phyloP scores from a whole-genome alignment of 768 basidiomycete species.

The Tremella yokohamensis region DNA sequence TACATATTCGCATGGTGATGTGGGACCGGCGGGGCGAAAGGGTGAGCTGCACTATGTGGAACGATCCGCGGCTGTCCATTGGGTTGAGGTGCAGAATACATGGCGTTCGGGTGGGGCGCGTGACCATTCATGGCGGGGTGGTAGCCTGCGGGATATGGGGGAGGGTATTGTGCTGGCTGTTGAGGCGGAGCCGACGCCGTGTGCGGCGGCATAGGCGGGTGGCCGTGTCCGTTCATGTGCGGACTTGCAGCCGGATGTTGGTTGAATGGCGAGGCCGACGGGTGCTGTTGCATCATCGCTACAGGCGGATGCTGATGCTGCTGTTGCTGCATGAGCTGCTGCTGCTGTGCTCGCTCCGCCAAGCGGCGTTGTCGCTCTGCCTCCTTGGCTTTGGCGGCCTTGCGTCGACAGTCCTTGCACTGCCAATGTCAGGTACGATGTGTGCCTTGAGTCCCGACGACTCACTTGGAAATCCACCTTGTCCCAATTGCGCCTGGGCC shows the following conservation, averaged over 20 bases:
- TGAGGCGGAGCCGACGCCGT: too few species aligned
- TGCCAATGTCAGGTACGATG: constrained; percentile 4
- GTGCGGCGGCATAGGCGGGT: too few species aligned
- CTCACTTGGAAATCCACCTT: constrained; percentile 64
- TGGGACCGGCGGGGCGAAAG: background rate
- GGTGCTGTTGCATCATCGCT: too few species aligned
- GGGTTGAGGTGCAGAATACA: too few species aligned
- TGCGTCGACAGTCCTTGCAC: constrained; percentile 40
- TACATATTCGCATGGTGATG: background rate
- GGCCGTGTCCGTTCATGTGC: too few species aligned
- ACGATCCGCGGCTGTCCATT: background rate
- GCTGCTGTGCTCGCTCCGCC: background rate
- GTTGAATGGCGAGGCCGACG: too few species aligned
- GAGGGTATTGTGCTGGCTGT: too few species aligned
- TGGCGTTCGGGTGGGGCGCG: too few species aligned
- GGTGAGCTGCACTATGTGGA: background rate
- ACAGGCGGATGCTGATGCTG: too few species aligned
- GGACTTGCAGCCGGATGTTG: too few species aligned
- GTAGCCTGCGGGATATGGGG: too few species aligned
- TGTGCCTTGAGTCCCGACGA: background rate
- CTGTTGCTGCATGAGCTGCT: background rate
- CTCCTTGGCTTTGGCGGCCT: constrained; percentile 31
- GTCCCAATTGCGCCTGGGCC: constrained; percentile 74
- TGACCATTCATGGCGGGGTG: too few species aligned
- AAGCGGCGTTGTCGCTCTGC: constrained; percentile 12